These are phyloP conservation scores for Aspergillus clavatus DNA, from an alignment of 2,329 filamentous ascomycete species.

Conservation along the genomic window DNA sequence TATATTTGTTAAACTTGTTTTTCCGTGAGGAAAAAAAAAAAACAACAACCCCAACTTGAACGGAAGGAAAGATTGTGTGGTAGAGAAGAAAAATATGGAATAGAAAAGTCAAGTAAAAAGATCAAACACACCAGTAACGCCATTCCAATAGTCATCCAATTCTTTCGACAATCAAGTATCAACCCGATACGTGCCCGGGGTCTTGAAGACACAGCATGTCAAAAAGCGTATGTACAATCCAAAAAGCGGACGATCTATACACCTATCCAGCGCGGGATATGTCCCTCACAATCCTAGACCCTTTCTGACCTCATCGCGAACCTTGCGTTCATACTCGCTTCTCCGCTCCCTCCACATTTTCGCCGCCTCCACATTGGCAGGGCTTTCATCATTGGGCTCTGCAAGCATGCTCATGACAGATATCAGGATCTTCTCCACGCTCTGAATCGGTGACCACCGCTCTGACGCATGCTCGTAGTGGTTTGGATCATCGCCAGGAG, in stretches of 20 bases:
- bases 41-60: no score
- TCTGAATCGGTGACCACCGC: constrained; percentile 94
- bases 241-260: background rate
- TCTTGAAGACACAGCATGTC: background rate
- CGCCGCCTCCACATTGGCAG: constrained; percentile 91
- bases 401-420: constrained; percentile 98
- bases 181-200: no score
- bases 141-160: constrained; percentile 7
- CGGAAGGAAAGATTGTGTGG: constrained; percentile 3
- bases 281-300: constrained; percentile 64
- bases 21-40: constrained; percentile 10
- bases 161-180: no score
- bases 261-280: background rate
- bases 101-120: no score
- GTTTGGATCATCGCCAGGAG: constrained; percentile 94
- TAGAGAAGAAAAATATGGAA: constrained; percentile 5
- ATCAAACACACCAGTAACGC: constrained; percentile 17
- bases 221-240: background rate
- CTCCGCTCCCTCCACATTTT: constrained; percentile 91
- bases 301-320: constrained; percentile 73
- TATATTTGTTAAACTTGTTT: constrained; percentile 4
- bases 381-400: constrained; percentile 94
- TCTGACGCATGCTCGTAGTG: constrained; percentile 96
- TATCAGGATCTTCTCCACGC: constrained; percentile 94
- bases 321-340: constrained; percentile 77